Conservation (phyloP, 2,329 filamentous ascomycete species). For the Aureobasidium sp. region DNA sequence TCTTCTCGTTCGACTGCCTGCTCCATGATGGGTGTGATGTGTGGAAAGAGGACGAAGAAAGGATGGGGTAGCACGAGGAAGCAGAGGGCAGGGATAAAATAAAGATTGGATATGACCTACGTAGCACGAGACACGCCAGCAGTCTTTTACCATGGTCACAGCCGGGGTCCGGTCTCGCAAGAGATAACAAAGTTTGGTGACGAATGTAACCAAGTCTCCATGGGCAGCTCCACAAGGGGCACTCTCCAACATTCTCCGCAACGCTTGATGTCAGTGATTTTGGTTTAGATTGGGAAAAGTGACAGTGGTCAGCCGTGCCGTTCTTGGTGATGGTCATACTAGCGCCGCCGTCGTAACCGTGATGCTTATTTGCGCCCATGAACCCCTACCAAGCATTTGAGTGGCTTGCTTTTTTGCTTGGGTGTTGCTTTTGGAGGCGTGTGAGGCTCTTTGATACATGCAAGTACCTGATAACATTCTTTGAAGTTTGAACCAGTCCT, state of each 20-base stretch:
- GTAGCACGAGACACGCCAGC: not conserved
- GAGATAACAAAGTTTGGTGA: not conserved
- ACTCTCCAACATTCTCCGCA: not conserved
- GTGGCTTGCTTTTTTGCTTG: not conserved
- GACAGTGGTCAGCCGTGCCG: not conserved
- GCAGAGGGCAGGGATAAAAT: not conserved
- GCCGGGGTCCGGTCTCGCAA: slow-evolving; percentile 1
- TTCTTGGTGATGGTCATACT: not conserved
- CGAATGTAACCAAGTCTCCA: not conserved
- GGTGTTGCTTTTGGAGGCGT: not conserved
- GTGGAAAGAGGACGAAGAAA: not conserved
- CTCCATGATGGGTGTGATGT: not conserved
- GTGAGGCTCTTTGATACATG: not conserved
- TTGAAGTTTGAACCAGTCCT: not conserved
- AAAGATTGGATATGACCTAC: not conserved
- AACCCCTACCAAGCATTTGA: not conserved
- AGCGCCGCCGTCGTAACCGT: not conserved
- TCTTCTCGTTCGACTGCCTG: slow-evolving; percentile 10
- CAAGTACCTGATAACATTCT: not conserved
- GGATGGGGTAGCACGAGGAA: not conserved
- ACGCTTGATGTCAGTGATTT: not conserved
- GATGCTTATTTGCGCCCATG: not conserved
- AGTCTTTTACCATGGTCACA: not conserved
- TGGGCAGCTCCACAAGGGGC: not conserved
- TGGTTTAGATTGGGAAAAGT: not conserved